phyloP scores from a whole-genome alignment of 352 stramenopile species.

The Pythium biforme region DNA sequence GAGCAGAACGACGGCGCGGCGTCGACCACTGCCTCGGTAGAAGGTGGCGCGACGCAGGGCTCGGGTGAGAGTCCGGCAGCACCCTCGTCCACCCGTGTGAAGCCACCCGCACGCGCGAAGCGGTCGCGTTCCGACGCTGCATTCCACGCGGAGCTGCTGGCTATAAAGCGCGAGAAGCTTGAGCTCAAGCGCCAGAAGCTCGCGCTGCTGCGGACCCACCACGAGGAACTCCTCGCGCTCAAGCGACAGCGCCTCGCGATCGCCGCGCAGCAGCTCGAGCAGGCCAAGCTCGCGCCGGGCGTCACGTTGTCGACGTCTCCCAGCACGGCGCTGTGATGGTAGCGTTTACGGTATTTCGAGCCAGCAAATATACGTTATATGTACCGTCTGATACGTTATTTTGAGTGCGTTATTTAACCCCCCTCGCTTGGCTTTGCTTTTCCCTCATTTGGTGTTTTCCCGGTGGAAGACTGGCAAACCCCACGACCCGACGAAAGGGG shows the following conservation, averaged over 20 bases:
- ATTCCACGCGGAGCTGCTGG: slow-evolving; percentile 27
- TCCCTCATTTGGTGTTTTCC: not conserved
- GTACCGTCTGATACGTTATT: not conserved
- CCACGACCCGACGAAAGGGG: slow-evolving; percentile 3
- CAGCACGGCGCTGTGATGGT: not conserved
- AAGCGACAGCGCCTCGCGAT: slow-evolving; percentile 26
- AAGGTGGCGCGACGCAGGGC: not conserved
- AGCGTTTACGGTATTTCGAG: not conserved
- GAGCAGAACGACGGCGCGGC: not conserved
- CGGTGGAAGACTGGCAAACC: not conserved
- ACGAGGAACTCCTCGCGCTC: slow-evolving; percentile 38
- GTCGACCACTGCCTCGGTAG: not conserved
- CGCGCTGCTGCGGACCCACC: slow-evolving; percentile 33
- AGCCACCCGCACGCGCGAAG: not conserved
- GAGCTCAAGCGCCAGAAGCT: slow-evolving; percentile 44
- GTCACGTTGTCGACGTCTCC: too few relatives aligned
- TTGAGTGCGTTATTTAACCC: too few relatives aligned
- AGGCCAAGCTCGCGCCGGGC: not conserved
- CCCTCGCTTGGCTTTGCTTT: too few relatives aligned
- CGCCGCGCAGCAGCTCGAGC: not conserved
- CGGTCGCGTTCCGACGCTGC: slow-evolving; percentile 3
- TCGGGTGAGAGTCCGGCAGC: not conserved
- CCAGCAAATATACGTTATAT: slow-evolving; percentile 4
- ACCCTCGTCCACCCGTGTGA: not conserved
- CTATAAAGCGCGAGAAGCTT: slow-evolving; percentile 40